Conservation (phyloP, 2,329 filamentous ascomycete genomes). For the Paecilomyces dactylethromorphus region DNA sequence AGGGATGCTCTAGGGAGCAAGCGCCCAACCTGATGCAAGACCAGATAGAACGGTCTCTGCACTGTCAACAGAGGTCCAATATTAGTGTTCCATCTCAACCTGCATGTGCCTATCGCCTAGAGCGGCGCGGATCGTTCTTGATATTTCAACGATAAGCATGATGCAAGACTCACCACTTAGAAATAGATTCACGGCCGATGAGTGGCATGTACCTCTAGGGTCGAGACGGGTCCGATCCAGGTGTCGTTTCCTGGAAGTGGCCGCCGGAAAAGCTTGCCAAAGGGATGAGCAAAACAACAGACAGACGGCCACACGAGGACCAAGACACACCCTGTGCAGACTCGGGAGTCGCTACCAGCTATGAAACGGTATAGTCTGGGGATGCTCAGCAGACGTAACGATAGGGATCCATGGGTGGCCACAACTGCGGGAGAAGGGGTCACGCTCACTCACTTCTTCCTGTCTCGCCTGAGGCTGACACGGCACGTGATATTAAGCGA, state of each 20-base stretch:
- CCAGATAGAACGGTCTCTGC: not conserved
- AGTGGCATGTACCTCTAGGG: not conserved
- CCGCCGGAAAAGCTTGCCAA: not conserved
- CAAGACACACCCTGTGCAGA: conserved; percentile 7
- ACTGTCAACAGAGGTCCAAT: not conserved
- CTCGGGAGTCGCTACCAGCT: conserved; percentile 1
- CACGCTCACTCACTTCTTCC: not conserved
- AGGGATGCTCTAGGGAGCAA: conserved; percentile 1
- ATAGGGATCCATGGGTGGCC: conserved; percentile 3
- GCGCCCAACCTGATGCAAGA: conserved; percentile 2
- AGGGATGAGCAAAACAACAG: not conserved
- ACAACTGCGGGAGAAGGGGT: conserved; percentile 1
- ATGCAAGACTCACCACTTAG: not conserved
- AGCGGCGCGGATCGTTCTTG: not conserved
- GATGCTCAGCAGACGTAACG: conserved; percentile 1
- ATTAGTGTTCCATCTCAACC: not conserved
- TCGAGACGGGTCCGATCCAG: not conserved
- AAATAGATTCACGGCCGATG: not conserved
- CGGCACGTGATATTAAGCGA: not conserved
- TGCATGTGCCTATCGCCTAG: not conserved
- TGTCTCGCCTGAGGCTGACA: conserved; percentile 1
- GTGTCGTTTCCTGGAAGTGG: not conserved
- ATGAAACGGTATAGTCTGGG: not conserved
- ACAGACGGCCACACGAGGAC: not conserved
- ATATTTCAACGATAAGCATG: not conserved